Base-by-base conservation (phyloP, 768 basidiomycete species). In the Pleurotus pulmonarius region DNA sequence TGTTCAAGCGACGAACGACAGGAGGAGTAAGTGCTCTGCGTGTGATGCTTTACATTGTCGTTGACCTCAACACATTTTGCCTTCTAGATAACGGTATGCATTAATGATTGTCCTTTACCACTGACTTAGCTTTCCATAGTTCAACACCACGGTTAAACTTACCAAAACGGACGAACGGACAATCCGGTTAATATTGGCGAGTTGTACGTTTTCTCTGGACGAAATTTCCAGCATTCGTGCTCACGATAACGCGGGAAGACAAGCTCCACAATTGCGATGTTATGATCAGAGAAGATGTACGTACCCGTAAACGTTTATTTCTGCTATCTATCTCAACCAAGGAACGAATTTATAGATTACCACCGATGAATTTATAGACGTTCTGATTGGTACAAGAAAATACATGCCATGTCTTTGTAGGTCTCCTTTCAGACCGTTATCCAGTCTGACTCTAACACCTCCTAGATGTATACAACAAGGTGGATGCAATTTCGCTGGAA, bases 211-310 rank as follows among this genome's bases (percentile, higher is more conserved):
- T 40, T 44, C 9, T 41, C 22, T 41, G 34, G 55, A 44, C 52
- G 12, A 12, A n/a, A 22, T 49, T 37, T 39, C 37, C 20, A 34
- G 46, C 29, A 41, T 26, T 6, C 22, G 3, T 43, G 57, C 6
- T 29, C 7, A n/a, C 15, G 4, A 58, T 53, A 40, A 6, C 44
- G 4, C 59, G 29, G 29, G 3, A 44, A 92, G 90, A 93, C 69
- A 94, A 92, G 70, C 71, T 94, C 25, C 92, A 93, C 66, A 92
- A 96, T 65, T 96, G 94, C 66, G 96, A 99, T 71, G 88, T 98
- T 7, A 96, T 98, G 94, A 93, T 99, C 63, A 82, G 97, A 66
- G 95, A 99, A 78, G 96, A 99, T 72, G 94, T 97, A 63, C 63
- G 79, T 70, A 26, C 40, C 20, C 51, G 11, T 34, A 34, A 11